Conservation (phyloP, 805 yeast genomes). For the Nakazawaea sp. region DNA sequence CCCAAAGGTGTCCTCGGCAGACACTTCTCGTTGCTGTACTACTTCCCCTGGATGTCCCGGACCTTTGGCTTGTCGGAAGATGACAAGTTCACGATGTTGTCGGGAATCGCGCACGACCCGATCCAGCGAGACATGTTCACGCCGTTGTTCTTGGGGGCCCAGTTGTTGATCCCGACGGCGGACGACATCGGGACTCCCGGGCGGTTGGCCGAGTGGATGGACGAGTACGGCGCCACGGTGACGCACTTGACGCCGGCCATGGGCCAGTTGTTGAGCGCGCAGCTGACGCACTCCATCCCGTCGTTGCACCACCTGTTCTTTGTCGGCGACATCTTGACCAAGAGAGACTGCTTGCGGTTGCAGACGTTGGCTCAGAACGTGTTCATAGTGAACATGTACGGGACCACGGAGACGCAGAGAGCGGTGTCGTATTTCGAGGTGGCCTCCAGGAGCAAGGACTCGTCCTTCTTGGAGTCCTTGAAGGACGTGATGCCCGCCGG, state of each 20-base stretch:
- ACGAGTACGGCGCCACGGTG: slow-evolving; percentile 81
- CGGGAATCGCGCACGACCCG: slow-evolving; percentile 99
- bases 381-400: slow-evolving; percentile 93
- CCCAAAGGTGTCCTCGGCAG: slow-evolving; percentile 99
- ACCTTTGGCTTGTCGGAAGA: slow-evolving; percentile 68
- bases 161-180: slow-evolving; percentile 84
- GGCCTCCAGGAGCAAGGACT: slow-evolving; percentile 60
- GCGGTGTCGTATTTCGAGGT: slow-evolving; percentile 95
- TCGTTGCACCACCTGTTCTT: slow-evolving; percentile 91
- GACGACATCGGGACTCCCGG: slow-evolving; percentile 99
- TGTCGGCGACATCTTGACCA: slow-evolving; percentile 96
- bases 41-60: slow-evolving; percentile 98
- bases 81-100: slow-evolving; percentile 93
- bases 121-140: slow-evolving; percentile 99
- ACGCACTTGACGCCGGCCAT: slow-evolving; percentile 99
- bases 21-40: slow-evolving; percentile 93
- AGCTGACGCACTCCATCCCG: slow-evolving; percentile 84
- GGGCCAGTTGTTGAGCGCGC: slow-evolving; percentile 97
- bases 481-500: slow-evolving; percentile 99
- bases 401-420: slow-evolving; percentile 98
- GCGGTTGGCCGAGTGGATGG: slow-evolving; percentile 96
- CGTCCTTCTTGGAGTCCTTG: slow-evolving; percentile 69
- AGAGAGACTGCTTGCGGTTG: slow-evolving; percentile 90
- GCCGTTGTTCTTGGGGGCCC: slow-evolving; percentile 94
- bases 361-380: slow-evolving; percentile 91